A percentile compares a stretch with the other conserved stretches of the same genome.
These are phyloP conservation scores for Beauveria rudraprayagi DNA, from an alignment of 2,329 filamentous ascomycete species.

Conservation along the genomic window DNA sequence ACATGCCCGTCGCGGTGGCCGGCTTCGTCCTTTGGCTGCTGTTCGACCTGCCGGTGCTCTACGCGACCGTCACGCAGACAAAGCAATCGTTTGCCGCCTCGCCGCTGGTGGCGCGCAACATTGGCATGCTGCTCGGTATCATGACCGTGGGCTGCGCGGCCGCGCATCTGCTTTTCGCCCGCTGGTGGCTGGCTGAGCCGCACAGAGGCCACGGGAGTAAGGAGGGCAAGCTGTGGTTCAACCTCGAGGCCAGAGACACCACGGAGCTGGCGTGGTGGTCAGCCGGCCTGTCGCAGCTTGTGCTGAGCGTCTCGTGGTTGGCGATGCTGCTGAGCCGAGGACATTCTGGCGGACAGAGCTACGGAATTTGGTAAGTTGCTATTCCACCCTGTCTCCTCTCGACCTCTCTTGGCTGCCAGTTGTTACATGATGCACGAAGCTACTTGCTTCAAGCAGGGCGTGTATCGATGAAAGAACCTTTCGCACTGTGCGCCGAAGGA, in stretches of 20 bases:
- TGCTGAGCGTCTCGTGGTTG: constrained; percentile 31
- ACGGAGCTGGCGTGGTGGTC: constrained; percentile 44
- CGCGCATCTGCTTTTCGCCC: constrained; percentile 34
- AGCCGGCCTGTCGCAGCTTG: constrained; percentile 35
- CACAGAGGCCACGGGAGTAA: constrained; percentile 34
- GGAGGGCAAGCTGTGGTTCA: constrained; percentile 36
- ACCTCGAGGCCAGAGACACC: constrained; percentile 33
- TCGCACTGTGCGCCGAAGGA: background rate
- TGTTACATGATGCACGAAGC: background rate
- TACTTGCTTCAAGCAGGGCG: background rate
- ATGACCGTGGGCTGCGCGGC: constrained; percentile 29
- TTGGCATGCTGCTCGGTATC: constrained; percentile 27
- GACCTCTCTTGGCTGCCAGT: background rate
- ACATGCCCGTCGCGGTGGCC: constrained; percentile 32
- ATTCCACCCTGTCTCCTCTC: too few relatives aligned
- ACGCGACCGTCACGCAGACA: constrained; percentile 36
- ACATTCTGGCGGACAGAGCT: constrained; percentile 41
- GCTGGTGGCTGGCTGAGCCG: constrained; percentile 39
- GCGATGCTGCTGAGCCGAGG: constrained; percentile 37
- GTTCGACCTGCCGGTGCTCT: constrained; percentile 40
- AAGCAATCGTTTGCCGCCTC: constrained; percentile 34
- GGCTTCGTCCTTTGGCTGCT: constrained; percentile 41
- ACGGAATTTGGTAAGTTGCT: constrained; percentile 40
- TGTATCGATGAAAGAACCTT: background rate
- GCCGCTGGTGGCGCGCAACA: constrained; percentile 33